Conservation (phyloP, 2,329 filamentous ascomycete species). For the Apiospora aurea region DNA sequence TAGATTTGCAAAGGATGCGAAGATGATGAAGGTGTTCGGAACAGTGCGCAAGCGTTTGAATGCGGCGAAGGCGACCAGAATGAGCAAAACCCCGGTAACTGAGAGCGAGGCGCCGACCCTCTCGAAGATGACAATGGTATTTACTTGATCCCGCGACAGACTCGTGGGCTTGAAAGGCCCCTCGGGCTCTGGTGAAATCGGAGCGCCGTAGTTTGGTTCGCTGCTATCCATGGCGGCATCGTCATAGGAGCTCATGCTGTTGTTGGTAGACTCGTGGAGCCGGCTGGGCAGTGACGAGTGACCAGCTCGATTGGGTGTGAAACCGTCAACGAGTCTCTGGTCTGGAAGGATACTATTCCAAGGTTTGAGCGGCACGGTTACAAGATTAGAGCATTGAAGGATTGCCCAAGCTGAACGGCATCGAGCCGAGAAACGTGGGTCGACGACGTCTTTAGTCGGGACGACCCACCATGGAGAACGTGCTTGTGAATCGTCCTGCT, state of each 20-base stretch:
- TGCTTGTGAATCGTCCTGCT: constrained; percentile 2
- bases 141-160: constrained; percentile 42
- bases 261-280: neutral
- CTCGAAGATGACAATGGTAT: constrained; percentile 56
- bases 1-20: constrained; percentile 66
- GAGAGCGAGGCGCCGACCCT: constrained; percentile 62
- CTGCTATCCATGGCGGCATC: constrained; percentile 2
- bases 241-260: neutral
- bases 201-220: neutral
- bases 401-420: neutral
- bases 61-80: constrained; percentile 59
- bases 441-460: neutral
- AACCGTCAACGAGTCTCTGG: neutral
- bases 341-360: neutral
- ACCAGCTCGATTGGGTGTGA: neutral
- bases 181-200: neutral
- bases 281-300: neutral
- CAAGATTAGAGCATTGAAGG: neutral
- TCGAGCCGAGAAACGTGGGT: constrained; percentile 7
- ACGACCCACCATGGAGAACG: constrained; percentile 7
- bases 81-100: constrained; percentile 56
- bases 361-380: neutral
- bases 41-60: constrained; percentile 63
- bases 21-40: constrained; percentile 68
- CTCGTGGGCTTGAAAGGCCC: too few species aligned